Base-by-base conservation (phyloP, 2,329 filamentous ascomycete genomes). In the Nectriaceae sp. region DNA sequence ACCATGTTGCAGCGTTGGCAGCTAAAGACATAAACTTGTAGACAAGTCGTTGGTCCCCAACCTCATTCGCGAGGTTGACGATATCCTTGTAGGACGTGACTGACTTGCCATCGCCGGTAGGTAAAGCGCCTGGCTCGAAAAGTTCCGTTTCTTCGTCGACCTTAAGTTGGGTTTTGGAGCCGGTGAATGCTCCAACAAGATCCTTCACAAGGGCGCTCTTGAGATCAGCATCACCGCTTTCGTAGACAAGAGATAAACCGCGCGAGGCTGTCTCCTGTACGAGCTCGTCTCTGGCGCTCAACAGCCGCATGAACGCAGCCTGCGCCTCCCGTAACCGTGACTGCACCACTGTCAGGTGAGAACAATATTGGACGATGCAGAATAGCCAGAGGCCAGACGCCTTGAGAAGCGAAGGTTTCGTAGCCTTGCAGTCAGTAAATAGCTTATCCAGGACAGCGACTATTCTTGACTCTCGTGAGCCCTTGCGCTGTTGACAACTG, bases 11-110 rank as follows among this genome's bases (percentile, higher is more conserved):
- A 40, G 96, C 95, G 63, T 97, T 96, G 2, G 91, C 90, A 3
- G 94, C 94, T 57, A 99, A 79, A 1, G 92, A 93, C 94, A 99
- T 99, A 72, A 99, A 97, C 52, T 92, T 90, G 74, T 99, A 99
- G 1, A 97, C 89, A n/a, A 99, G 76, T 59, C 89, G 92, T 49
- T 94, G 93, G 62, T 99, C 93, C 11, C 94, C 94, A 26, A 97
- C 92, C 71, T 99, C 94, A 37, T 93, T 90, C n/a, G 94, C 94
- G 40, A 99, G 76, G 58, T 80, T 94, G 69, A 99, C 89, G 57
- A 99, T 97, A 64, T 99, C 94, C 66, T 96, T 96, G 74, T 99
- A 99, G 0, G 93, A 97, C 0, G 90, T 97, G 46, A 97, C 83
- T 0, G 91, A 91, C 57, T 81, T 90, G 6, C 91, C 91, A 55